Evolutionary conservation across 164 flowering plant genomes (phyloP).

Genomic region (Magnolia changhungtana): DNA sequence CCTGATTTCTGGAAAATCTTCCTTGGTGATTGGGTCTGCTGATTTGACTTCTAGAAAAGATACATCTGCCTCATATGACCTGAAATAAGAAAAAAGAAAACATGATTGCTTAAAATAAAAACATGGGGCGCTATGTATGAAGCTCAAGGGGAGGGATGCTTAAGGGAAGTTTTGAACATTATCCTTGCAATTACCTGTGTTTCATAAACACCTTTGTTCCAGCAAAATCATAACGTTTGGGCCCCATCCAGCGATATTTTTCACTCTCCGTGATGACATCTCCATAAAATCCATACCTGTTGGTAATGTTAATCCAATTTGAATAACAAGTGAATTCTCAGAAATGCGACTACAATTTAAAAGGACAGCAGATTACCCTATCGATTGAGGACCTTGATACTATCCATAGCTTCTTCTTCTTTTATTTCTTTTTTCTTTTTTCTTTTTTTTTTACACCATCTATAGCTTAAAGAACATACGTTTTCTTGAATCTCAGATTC

Average conservation of each 20-base stretch:
- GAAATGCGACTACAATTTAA: background rate
- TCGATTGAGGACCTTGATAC: background rate
- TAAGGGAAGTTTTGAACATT: background rate
- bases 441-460: no score
- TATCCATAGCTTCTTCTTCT: background rate
- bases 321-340: background rate
- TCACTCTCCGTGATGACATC: conserved; percentile 97
- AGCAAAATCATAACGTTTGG: conserved; percentile 90
- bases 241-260: conserved; percentile 97
- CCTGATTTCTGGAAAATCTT: conserved; percentile 16
- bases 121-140: no score
- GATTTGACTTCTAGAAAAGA: conserved; percentile 54
- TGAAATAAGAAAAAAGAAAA: conserved; percentile 17
- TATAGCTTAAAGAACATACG: no score
- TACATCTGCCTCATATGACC: conserved; percentile 90
- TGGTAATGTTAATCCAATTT: background rate
- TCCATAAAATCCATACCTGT: conserved; percentile 96
- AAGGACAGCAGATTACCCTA: background rate
- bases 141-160: background rate
- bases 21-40: conserved; percentile 19
- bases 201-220: conserved; percentile 90
- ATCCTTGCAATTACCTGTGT: conserved; percentile 55
- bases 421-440: no score
- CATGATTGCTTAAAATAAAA: background rate
- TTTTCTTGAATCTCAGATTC: no score